Conservation (phyloP, 1,139 yeast genomes). For the Hansenula anomala region DNA sequence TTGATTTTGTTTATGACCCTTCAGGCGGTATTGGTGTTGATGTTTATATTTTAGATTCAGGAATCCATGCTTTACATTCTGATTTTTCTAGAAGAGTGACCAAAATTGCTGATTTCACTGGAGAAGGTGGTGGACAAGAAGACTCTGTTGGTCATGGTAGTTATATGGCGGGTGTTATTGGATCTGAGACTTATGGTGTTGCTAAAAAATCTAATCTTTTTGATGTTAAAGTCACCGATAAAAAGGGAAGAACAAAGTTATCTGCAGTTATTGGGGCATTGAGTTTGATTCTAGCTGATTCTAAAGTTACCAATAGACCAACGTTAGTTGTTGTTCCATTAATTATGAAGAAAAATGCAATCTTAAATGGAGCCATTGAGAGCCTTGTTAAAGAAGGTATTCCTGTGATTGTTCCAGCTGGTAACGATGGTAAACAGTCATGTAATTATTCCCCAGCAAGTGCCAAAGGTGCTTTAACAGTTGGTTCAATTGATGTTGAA, state of each 20-base stretch:
- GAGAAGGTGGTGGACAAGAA: constrained; percentile 16
- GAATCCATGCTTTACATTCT: constrained; percentile 31
- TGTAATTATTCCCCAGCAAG: constrained; percentile 61
- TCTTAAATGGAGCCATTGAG: constrained; percentile 49
- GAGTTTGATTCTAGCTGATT: constrained; percentile 36
- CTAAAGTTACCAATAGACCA: constrained; percentile 38
- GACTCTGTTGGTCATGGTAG: constrained; percentile 41
- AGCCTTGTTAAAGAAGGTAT: constrained; percentile 57
- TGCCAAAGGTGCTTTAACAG: constrained; percentile 55
- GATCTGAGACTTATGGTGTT: constrained; percentile 55
- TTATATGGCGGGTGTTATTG: constrained; percentile 54
- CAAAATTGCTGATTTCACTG: constrained; percentile 24
- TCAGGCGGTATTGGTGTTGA: constrained; percentile 39
- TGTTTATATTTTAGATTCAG: constrained; percentile 38
- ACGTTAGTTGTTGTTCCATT: constrained; percentile 56
- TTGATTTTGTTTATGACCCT: constrained; percentile 23
- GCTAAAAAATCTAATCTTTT: constrained; percentile 60
- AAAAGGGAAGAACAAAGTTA: constrained; percentile 44
- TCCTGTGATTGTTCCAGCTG: constrained; percentile 64
- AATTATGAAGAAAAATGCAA: constrained; percentile 54
- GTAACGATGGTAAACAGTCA: constrained; percentile 61
- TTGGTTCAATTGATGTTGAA: constrained; percentile 50
- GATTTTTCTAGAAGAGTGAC: constrained; percentile 32
- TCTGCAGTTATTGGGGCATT: constrained; percentile 44
- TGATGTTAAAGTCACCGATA: constrained; percentile 50